phyloP scores from a whole-genome alignment of 371 early-diverging fungal species.

The Nosema muscidifuracis region DNA sequence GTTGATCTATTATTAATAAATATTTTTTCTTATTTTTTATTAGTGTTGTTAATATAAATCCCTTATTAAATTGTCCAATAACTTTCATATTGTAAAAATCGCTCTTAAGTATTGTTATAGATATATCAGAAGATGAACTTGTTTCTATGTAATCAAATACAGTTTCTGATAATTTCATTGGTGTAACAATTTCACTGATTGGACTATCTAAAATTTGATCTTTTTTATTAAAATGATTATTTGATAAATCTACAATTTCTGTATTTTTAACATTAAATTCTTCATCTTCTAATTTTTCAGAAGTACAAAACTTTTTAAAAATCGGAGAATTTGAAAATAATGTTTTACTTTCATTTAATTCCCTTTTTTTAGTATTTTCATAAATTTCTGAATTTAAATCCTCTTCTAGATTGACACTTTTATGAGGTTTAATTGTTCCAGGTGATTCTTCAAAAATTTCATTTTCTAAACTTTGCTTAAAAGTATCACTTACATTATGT shows the following conservation, averaged over 20 bases:
- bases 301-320: not conserved
- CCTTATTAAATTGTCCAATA: constrained; percentile 91
- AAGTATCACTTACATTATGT: too few relatives aligned
- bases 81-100: constrained; percentile 77
- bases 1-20: constrained; percentile 89
- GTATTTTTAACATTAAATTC: not conserved
- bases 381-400: too few relatives aligned
- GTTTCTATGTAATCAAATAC: not conserved
- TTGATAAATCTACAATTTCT: too few relatives aligned
- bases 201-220: not conserved
- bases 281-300: not conserved
- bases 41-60: constrained; percentile 78
- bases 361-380: too few relatives aligned
- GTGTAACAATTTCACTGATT: too few relatives aligned
- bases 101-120: constrained; percentile 62
- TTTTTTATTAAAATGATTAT: too few relatives aligned
- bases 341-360: too few relatives aligned
- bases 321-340: not conserved
- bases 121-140: not conserved
- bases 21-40: constrained; percentile 64
- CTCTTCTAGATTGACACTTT: too few relatives aligned
- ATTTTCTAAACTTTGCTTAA: too few relatives aligned
- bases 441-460: too few relatives aligned
- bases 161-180: not conserved
- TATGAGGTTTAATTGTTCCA: too few relatives aligned